Conservation (phyloP, 768 basidiomycete genomes). For the Mycena epipterygia region DNA sequence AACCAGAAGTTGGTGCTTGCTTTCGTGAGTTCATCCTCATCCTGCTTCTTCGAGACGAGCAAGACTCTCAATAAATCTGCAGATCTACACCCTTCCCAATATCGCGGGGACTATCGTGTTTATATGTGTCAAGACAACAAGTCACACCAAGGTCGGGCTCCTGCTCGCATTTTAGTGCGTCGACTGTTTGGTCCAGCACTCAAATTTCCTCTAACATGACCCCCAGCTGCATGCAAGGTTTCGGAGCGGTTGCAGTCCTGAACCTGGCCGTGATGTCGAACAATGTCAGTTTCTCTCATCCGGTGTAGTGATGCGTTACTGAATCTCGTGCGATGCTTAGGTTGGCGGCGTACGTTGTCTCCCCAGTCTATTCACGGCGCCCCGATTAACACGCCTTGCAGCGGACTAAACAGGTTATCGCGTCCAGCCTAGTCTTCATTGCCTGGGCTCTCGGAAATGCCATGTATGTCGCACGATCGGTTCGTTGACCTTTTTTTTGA, state of each 20-base stretch:
- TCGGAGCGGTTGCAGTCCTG: conserved; percentile 61
- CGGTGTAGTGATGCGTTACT: neutral
- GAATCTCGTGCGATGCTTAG: neutral
- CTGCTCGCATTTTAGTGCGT: conserved; percentile 64
- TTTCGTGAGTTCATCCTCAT: conserved; percentile 51
- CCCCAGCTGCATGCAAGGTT: conserved; percentile 58
- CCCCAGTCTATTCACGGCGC: neutral
- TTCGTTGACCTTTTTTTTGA: neutral
- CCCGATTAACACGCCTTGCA: conserved; percentile 22
- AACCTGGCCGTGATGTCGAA: conserved; percentile 62
- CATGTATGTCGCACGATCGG: conserved; percentile 44
- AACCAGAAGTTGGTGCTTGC: conserved; percentile 63
- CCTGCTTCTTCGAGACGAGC: neutral
- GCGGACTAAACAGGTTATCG: conserved; percentile 64
- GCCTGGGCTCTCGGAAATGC: conserved; percentile 68
- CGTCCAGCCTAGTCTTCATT: conserved; percentile 63
- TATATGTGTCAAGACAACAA: conserved; percentile 57
- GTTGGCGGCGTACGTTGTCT: conserved; percentile 53
- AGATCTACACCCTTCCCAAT: conserved; percentile 63
- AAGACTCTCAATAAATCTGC: conserved; percentile 24
- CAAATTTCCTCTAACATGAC: neutral
- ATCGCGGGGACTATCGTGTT: conserved; percentile 66
- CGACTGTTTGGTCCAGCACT: conserved; percentile 9
- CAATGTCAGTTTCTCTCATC: conserved; percentile 45
- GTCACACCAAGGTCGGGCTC: conserved; percentile 59